Conservation (phyloP, 345 rosid genomes). For the Dimocarpus longan region DNA sequence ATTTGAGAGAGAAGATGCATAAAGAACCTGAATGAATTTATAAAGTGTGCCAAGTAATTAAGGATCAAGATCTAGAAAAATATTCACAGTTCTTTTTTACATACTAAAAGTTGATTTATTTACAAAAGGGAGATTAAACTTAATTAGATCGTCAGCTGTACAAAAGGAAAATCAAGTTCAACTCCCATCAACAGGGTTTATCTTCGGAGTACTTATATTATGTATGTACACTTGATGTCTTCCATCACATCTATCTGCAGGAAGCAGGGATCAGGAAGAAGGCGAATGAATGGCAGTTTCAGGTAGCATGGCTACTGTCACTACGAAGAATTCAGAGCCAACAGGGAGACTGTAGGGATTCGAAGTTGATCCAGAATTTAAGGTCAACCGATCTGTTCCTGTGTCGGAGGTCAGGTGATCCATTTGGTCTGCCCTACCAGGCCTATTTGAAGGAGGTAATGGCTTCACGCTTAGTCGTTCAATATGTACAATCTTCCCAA, state of each 20-base stretch:
- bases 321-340: slow-evolving; percentile 90
- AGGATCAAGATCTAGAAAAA: neutral
- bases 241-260: slow-evolving; percentile 84
- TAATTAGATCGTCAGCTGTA: slow-evolving; percentile 47
- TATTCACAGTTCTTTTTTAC: slow-evolving; percentile 22
- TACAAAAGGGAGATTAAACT: slow-evolving; percentile 44
- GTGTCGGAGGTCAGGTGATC: slow-evolving; percentile 52
- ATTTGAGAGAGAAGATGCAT: neutral
- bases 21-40: neutral
- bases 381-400: slow-evolving; percentile 52
- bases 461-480: slow-evolving; percentile 80
- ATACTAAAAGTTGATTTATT: slow-evolving; percentile 25
- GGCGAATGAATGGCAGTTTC: slow-evolving; percentile 72
- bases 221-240: slow-evolving; percentile 49
- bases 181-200: slow-evolving; percentile 24
- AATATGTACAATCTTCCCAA: slow-evolving; percentile 91
- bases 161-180: slow-evolving; percentile 40
- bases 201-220: slow-evolving; percentile 8
- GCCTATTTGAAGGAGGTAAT: slow-evolving; percentile 37
- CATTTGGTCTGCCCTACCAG: slow-evolving; percentile 36
- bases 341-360: slow-evolving; percentile 81
- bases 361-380: slow-evolving; percentile 51
- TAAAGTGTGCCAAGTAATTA: neutral
- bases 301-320: slow-evolving; percentile 98
- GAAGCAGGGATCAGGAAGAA: slow-evolving; percentile 85